Evolutionary conservation across 306 rosid genomes (phyloP), one percentile per base, ranked within the genome.

Genomic region (Cyamopsis tetragonoloba): DNA sequence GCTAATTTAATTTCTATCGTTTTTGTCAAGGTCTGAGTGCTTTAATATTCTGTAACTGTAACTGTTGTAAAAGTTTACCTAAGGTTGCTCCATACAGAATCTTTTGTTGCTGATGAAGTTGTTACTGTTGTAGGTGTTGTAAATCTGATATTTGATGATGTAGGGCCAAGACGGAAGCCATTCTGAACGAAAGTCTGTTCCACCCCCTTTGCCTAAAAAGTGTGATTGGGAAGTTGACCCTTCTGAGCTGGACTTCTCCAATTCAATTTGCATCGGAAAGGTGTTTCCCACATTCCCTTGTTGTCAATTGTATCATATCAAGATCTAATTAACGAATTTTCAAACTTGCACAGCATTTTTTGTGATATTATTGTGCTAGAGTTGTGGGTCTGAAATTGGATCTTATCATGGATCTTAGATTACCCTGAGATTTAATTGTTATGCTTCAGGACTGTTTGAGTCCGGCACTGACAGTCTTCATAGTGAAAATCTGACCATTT

Each of bases 201-300:
- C 77, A 10, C 97, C 96, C 27, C 97, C 97, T 26, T 79, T 76
- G 79, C 95, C 97, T 6, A 88, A 85, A 82, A 91, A 88, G 85
- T 88, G 97, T 78, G 97, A 91, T 82, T 91, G 97, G 97, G 97
- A 91, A 70, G 88, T 91, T 59, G 96, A 91, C 15, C 97, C 97
- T 60, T 34, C 88, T 14, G 97, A 91, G 84, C 87, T 91, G 49
- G 97, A 91, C 75, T 91, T 91, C 79, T 78, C 97, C 10, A 79
- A 53, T 74, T 91, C 95, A n/a, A 60, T 68, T 60, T 79, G 85
- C 11, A 88, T 91, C 3, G 97, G 97, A 34, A 91, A 91, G 97
- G 97, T 91, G 19, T 22, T 62, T 41, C 51, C 62, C 72, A 30
- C 54, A 26, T 54, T 58, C 74, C 54, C 58, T 55, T 49, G 5